phyloP scores from a whole-genome alignment of 345 rosid genomes.

The Crucihimalaya himalaica region DNA sequence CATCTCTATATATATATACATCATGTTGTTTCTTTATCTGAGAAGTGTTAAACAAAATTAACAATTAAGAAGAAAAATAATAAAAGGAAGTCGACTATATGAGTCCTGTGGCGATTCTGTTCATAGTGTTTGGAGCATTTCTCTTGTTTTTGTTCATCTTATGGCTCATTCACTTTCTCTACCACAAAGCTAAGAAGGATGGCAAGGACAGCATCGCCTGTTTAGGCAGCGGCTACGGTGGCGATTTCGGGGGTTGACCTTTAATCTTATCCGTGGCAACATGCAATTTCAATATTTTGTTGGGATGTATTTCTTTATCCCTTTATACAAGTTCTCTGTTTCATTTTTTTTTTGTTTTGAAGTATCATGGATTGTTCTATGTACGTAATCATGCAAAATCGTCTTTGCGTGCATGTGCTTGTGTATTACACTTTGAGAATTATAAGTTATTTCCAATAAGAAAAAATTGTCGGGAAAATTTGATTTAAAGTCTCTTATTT shows the following conservation, averaged over 20 bases:
- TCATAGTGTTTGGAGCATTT: slow-evolving; percentile 28
- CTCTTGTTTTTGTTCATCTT: slow-evolving; percentile 25
- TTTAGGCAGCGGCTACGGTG: slow-evolving; percentile 38
- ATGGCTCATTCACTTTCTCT: slow-evolving; percentile 38
- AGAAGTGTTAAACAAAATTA: background rate
- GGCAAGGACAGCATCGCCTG: slow-evolving; percentile 40
- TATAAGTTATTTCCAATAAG: no score
- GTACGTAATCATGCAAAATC: background rate
- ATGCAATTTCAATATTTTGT: background rate
- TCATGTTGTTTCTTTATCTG: background rate
- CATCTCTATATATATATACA: background rate
- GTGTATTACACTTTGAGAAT: no score
- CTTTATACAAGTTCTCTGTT: background rate
- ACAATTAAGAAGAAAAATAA: background rate
- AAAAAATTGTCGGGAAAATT: no score
- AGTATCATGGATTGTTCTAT: background rate
- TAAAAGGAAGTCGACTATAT: background rate
- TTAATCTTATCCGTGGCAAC: background rate
- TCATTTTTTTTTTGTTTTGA: background rate
- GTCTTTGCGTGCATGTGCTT: background rate
- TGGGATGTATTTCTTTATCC: background rate
- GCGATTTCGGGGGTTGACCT: slow-evolving; percentile 33
- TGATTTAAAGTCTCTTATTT: no score
- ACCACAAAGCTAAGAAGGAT: slow-evolving; percentile 41
- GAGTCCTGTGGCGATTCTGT: slow-evolving; percentile 24